Conservation (phyloP, 176 grass and related monocot species). For the maize (Zea mays) region Zm-B73-REFERENCE-NAM-5.0 NC_050096.1:87881001-87881500, state of each 20-base stretch:
- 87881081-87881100: too few relatives aligned
- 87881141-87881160: not conserved
- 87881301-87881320: slow-evolving; percentile 14
- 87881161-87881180: not conserved
- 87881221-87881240: slow-evolving; percentile 13
- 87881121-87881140: slow-evolving; percentile 2
- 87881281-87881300: not conserved
- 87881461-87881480: slow-evolving; percentile 87
- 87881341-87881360: slow-evolving; percentile 15
- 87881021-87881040: slow-evolving; percentile 20
- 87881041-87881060: not conserved
- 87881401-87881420: slow-evolving; percentile 56
- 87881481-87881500: slow-evolving; percentile 85
- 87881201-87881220: slow-evolving; percentile 30
- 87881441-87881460: slow-evolving; percentile 81
- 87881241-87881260: not conserved
- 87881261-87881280: slow-evolving; percentile 18
- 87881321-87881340: slow-evolving; percentile 39
- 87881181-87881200: not conserved
- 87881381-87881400: slow-evolving; percentile 97
- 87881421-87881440: slow-evolving; percentile 40
- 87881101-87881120: not conserved
- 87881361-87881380: slow-evolving; percentile 41
- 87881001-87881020: slow-evolving; percentile 2
- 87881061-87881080: not conserved